These are phyloP conservation scores for Tubosaeta brunneosetosa DNA, from an alignment of 768 basidiomycete genomes.

Conservation along the genomic window DNA sequence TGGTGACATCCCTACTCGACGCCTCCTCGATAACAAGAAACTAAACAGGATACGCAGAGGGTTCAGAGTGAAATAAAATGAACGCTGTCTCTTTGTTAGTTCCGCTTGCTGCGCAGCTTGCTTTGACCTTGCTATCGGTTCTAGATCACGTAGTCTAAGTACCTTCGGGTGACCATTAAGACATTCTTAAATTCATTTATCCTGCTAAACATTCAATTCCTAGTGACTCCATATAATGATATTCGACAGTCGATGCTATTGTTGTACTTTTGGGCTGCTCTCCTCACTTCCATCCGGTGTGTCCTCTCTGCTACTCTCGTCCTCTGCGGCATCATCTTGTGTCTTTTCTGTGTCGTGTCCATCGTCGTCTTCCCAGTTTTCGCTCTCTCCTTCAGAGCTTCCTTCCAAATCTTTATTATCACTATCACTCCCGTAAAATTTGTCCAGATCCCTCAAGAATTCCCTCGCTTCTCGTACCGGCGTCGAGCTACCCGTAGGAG, in stretches of 20 bases:
- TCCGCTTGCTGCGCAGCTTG: too few relatives aligned
- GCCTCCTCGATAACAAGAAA: slow-evolving; percentile 12
- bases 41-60: background rate
- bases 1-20: slow-evolving; percentile 16
- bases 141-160: too few relatives aligned
- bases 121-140: too few relatives aligned
- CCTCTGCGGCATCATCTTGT: slow-evolving; percentile 22
- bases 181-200: too few relatives aligned
- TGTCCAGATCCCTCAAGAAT: slow-evolving; percentile 59
- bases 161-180: too few relatives aligned
- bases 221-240: too few relatives aligned
- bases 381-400: slow-evolving; percentile 31
- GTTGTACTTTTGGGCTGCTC: slow-evolving; percentile 9
- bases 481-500: slow-evolving; percentile 48
- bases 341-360: slow-evolving; percentile 28
- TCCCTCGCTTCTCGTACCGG: slow-evolving; percentile 42
- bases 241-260: slow-evolving; percentile 5
- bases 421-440: slow-evolving; percentile 58
- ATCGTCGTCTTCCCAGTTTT: slow-evolving; percentile 22
- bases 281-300: slow-evolving; percentile 17
- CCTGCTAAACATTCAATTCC: too few relatives aligned
- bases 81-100: too few relatives aligned
- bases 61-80: too few relatives aligned
- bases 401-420: slow-evolving; percentile 33
- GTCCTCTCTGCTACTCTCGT: slow-evolving; percentile 14